A percentile compares a stretch with the other conserved stretches of the same genome.
Evolutionary conservation across 1,284 basidiomycete species (phyloP).

Genomic region (Tilletiaria anomala): DNA sequence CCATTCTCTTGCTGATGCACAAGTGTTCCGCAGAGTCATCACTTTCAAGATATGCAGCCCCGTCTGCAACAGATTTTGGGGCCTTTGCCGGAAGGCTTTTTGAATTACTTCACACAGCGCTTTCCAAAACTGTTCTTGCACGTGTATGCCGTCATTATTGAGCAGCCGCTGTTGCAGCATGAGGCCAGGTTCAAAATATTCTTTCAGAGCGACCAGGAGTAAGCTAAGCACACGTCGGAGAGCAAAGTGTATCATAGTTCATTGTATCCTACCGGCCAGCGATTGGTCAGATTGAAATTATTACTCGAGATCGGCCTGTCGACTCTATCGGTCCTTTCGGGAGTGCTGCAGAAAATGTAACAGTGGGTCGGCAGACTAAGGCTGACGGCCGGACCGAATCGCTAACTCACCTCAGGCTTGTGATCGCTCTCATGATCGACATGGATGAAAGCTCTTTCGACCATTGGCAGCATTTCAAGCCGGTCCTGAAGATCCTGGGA

Average conservation of each 20-base stretch:
- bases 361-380: too few relatives aligned
- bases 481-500: conserved; percentile 85
- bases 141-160: conserved; percentile 63
- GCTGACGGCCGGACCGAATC: too few relatives aligned
- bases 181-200: conserved; percentile 27
- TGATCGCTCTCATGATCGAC: conserved; percentile 28
- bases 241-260: too few relatives aligned
- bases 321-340: too few relatives aligned
- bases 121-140: conserved; percentile 83
- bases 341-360: too few relatives aligned
- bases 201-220: too few relatives aligned
- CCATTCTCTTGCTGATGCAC: not conserved
- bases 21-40: conserved; percentile 60
- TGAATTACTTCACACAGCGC: conserved; percentile 80
- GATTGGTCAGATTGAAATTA: too few relatives aligned
- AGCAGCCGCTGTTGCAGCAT: conserved; percentile 24
- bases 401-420: conserved; percentile 20
- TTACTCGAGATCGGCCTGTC: too few relatives aligned
- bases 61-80: conserved; percentile 74
- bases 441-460: conserved; percentile 47
- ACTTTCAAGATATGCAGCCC: conserved; percentile 88
- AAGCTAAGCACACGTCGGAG: too few relatives aligned
- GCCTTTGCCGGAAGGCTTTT: conserved; percentile 76
- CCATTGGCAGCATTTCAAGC: conserved; percentile 76
- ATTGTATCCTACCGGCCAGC: too few relatives aligned